These are phyloP conservation scores for Marchantia polymorpha DNA, from an alignment of 225 moss, liverwort and hornwort species.

Conservation along the genomic window DNA sequence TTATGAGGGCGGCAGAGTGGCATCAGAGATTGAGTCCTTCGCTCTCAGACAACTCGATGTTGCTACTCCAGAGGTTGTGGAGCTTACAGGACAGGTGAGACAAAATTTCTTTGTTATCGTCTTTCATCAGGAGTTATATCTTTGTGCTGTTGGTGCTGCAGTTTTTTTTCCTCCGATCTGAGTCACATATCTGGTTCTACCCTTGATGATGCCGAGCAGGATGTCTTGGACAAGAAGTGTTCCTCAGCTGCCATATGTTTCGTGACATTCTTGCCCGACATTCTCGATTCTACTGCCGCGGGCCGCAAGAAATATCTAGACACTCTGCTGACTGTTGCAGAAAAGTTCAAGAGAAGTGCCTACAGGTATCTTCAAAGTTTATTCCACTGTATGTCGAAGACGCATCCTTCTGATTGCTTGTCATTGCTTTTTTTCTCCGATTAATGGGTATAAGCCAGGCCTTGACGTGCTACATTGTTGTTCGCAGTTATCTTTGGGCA, in stretches of 20 bases:
- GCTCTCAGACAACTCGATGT: constrained; percentile 73
- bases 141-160: too few species aligned
- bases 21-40: constrained; percentile 80
- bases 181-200: too few species aligned
- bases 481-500: constrained; percentile 80
- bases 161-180: too few species aligned
- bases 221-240: constrained; percentile 74
- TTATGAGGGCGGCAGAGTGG: constrained; percentile 80
- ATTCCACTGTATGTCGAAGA: background rate
- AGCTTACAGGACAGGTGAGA: constrained; percentile 70
- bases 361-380: constrained; percentile 49
- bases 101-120: background rate
- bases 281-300: constrained; percentile 84
- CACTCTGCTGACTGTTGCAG: constrained; percentile 58
- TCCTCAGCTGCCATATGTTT: constrained; percentile 94
- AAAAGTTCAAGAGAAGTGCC: constrained; percentile 76
- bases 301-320: constrained; percentile 85
- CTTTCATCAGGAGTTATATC: background rate
- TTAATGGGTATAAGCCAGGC: too few species aligned
- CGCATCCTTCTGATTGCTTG: too few species aligned
- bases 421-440: too few species aligned
- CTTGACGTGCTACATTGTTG: background rate
- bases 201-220: constrained; percentile 45
- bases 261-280: constrained; percentile 91
- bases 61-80: constrained; percentile 75